Evolutionary conservation across 2,329 filamentous ascomycete genomes (phyloP), one percentile per base, ranked within the genome.

Genomic region (Amauroascus niger): DNA sequence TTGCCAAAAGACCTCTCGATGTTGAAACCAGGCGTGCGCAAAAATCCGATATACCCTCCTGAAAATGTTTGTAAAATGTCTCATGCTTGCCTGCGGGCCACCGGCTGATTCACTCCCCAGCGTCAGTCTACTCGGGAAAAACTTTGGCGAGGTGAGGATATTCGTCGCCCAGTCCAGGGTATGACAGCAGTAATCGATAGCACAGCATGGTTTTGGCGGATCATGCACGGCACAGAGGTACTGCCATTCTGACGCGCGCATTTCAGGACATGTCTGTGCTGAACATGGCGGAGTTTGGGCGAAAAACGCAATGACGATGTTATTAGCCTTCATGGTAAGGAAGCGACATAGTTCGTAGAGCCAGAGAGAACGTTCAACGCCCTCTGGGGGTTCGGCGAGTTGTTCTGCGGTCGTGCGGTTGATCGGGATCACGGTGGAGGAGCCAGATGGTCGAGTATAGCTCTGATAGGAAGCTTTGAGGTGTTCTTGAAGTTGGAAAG

Each of bases 181-280:
- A 68, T 98, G 93, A 69, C 91, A 97, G 78, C 90, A 96, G 74
- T 98, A 98, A 72, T 98, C 93, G 65, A 98, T 96, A 49, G 93
- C 93, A 70, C 91, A 96, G 75, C 93, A 98, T 63, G 86, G 87
- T 73, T 97, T 97, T 47, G 93, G 93, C 48, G 89, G 86, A 66
- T 97, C 91, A 68, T 98, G 93, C 2, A 97, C 93, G 49, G 93
- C 93, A 73, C 93, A 98, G 46, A 98, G 81, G 65, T 97, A 98
- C 72, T 98, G 93, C 93, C 93, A 98, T 74, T 98, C 91, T 28
- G 87, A 93, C 1, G 93, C 93, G 65, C 93, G 89, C 93, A 98
- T 98, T 72, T 98, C 93, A 30, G 90, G 89, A 65, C 93, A 98
- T 1, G 93, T 96, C 59, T 79, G 77, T 13, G 87, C 81, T 56